A percentile compares a stretch with the other conserved stretches of the same genome.
Evolutionary conservation across 495 filamentous ascomycete species (phyloP).

Genomic region (Penicillium malachiteum): DNA sequence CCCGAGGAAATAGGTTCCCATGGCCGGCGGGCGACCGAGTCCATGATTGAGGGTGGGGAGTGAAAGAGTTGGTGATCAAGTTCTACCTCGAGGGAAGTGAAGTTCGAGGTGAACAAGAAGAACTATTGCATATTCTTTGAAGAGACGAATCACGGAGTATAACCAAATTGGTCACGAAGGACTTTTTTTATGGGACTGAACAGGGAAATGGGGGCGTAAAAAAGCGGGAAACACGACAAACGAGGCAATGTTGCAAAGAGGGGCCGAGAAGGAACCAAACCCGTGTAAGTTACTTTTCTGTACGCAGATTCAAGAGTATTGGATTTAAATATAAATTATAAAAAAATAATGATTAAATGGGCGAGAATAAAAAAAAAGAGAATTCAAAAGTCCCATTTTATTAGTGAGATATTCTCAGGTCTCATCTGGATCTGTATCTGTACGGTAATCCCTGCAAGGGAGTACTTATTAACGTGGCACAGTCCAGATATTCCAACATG

Average conservation of each 20-base stretch:
- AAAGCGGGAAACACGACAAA: background rate
- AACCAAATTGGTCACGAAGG: too few relatives aligned
- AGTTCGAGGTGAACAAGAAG: background rate
- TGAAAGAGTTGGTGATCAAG: background rate
- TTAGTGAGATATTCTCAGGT: background rate
- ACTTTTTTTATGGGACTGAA: background rate
- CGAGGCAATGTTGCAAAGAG: constrained; percentile 4
- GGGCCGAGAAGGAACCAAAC: background rate
- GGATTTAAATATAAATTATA: background rate
- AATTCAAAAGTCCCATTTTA: background rate
- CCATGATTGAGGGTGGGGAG: constrained; percentile 27
- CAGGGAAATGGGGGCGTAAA: constrained; percentile 4
- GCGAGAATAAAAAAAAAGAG: background rate
- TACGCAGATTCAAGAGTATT: too few relatives aligned
- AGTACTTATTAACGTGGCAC: too few relatives aligned
- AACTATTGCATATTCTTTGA: too few relatives aligned
- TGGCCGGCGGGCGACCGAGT: constrained; percentile 41
- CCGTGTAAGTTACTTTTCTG: background rate
- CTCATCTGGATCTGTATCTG: too few relatives aligned
- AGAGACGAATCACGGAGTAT: too few relatives aligned
- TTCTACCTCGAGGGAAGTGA: background rate
- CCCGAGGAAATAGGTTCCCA: constrained; percentile 43
- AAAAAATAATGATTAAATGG: background rate
- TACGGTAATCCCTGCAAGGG: too few relatives aligned
- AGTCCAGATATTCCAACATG: too few relatives aligned